These are phyloP conservation scores for Platanthera zijinensis DNA, from an alignment of 106 monocot species.

Conservation along the genomic window DNA sequence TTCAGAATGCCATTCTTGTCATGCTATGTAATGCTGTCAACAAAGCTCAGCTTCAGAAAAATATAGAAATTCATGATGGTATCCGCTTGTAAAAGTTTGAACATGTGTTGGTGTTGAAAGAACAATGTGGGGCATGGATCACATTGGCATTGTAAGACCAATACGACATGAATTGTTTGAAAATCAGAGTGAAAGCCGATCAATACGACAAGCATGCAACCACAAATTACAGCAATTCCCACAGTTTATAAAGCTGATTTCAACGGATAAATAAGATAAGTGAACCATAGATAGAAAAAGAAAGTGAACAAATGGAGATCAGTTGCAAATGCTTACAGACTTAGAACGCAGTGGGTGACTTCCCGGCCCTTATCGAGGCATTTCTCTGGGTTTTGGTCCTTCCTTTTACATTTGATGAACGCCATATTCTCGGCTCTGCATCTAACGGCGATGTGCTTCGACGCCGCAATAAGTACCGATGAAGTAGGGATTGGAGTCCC, in stretches of 20 bases:
- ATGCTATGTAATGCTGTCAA: not conserved
- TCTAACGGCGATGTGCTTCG: conserved; percentile 71
- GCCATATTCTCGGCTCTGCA: conserved; percentile 80
- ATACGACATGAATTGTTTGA: not conserved
- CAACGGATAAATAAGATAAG: not conserved
- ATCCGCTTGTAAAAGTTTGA: not conserved
- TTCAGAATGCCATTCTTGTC: not conserved
- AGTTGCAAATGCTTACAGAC: conserved; percentile 28
- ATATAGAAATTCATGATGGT: not conserved
- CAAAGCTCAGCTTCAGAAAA: not conserved
- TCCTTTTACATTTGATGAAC: conserved; percentile 94
- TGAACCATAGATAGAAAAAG: not conserved
- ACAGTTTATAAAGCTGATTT: not conserved
- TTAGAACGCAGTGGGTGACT: conserved; percentile 72
- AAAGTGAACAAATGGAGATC: not conserved
- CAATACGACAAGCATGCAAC: not conserved
- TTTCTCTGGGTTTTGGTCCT: conserved; percentile 89
- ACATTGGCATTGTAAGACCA: not conserved
- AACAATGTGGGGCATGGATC: not conserved
- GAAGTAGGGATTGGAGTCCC: conserved; percentile 94
- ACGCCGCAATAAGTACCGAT: conserved; percentile 83
- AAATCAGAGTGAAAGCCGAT: not conserved
- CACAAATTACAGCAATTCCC: not conserved
- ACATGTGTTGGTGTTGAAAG: not conserved
- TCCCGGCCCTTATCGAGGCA: conserved; percentile 88